phyloP scores from a whole-genome alignment of 1,284 basidiomycete species.

The Heterobasidion parviporum region DNA sequence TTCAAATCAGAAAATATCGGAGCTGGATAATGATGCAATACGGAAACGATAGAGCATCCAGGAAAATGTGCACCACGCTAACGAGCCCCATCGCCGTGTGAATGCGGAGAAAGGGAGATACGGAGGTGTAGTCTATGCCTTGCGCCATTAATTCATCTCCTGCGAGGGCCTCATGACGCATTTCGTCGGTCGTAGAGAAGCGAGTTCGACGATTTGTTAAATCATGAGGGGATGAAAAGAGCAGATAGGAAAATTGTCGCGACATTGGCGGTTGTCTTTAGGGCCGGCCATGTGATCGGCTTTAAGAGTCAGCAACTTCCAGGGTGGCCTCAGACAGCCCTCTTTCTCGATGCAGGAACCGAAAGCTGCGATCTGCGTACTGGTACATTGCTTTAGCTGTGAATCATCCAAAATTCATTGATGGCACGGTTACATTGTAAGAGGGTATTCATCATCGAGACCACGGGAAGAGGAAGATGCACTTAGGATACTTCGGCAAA shows the following conservation, averaged over 20 bases:
- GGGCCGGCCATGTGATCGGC: slow-evolving; percentile 8
- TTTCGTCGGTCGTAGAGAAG: slow-evolving; percentile 40
- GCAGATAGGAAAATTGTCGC: neutral
- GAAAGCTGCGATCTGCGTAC: no score
- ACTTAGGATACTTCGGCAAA: neutral
- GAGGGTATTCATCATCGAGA: no score
- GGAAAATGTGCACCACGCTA: slow-evolving; percentile 72
- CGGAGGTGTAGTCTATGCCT: slow-evolving; percentile 79
- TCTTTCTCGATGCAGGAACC: no score
- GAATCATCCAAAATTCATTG: no score
- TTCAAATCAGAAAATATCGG: no score
- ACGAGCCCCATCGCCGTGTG: slow-evolving; percentile 66
- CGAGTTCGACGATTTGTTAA: slow-evolving; percentile 43
- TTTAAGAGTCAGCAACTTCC: neutral
- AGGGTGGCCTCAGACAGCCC: neutral
- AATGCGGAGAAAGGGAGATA: slow-evolving; percentile 64
- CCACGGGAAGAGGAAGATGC: no score
- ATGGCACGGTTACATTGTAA: no score
- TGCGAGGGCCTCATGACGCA: slow-evolving; percentile 69
- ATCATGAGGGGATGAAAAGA: slow-evolving; percentile 50
- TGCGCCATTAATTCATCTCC: slow-evolving; percentile 84
- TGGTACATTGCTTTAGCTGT: no score
- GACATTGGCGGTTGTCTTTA: slow-evolving; percentile 4
- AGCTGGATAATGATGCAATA: neutral
- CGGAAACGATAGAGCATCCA: slow-evolving; percentile 3